A percentile compares a stretch with the other conserved stretches of the same genome.
These are phyloP conservation scores for Aspergillus cavernicola DNA, from an alignment of 495 filamentous ascomycete genomes.

Conservation along the genomic window DNA sequence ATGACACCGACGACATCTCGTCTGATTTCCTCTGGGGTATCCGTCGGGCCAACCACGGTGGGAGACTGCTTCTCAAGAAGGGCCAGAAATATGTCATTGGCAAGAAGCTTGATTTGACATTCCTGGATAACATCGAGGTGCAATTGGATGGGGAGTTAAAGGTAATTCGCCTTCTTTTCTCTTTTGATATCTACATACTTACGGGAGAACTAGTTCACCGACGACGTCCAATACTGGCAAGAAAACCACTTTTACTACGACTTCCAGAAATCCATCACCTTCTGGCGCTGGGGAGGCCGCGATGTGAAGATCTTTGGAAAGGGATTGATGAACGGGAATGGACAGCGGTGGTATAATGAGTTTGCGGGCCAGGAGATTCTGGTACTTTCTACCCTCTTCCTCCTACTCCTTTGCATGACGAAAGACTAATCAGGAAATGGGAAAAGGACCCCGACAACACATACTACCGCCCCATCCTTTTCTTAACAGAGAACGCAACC, in stretches of 20 bases:
- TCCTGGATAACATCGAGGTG: conserved; percentile 53
- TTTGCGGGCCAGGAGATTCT: conserved; percentile 45
- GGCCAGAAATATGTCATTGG: conserved; percentile 53
- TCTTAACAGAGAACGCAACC: conserved; percentile 54
- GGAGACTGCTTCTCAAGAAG: conserved; percentile 47
- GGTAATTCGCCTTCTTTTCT: conserved; percentile 16
- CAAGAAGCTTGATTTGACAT: conserved; percentile 53
- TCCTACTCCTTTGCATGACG: background rate
- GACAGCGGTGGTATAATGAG: conserved; percentile 47
- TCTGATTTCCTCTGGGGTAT: conserved; percentile 50
- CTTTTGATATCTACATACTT: background rate
- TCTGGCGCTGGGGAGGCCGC: conserved; percentile 57
- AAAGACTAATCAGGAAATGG: too few relatives aligned
- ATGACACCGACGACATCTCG: conserved; percentile 52
- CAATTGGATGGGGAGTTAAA: conserved; percentile 54
- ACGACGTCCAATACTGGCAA: conserved; percentile 58
- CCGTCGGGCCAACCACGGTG: conserved; percentile 51
- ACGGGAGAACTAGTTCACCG: conserved; percentile 44
- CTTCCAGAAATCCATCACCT: conserved; percentile 59
- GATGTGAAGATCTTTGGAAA: conserved; percentile 54
- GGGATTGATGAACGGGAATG: conserved; percentile 54
- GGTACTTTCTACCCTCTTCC: conserved; percentile 18
- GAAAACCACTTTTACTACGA: conserved; percentile 51
- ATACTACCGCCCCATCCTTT: conserved; percentile 53
- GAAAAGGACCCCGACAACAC: conserved; percentile 50